These are phyloP conservation scores for Quercus glauca DNA, from an alignment of 306 rosid species.

Conservation along the genomic window DNA sequence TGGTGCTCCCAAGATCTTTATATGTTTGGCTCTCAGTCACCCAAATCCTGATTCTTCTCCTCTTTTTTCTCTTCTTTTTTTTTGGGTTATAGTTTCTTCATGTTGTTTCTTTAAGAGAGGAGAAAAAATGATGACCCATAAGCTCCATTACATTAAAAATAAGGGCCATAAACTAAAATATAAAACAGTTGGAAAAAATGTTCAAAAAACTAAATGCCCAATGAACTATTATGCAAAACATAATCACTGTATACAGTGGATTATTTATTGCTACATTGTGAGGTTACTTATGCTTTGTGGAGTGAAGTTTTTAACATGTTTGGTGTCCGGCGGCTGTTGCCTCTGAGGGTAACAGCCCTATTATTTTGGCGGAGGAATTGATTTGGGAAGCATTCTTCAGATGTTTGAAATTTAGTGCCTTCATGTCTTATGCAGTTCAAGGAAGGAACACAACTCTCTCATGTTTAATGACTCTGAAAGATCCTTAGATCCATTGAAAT, in stretches of 20 bases:
- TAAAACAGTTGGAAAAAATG: background rate
- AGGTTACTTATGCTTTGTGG: no score
- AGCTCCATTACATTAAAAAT: background rate
- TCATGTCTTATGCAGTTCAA: no score
- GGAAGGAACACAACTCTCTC: no score
- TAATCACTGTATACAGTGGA: background rate
- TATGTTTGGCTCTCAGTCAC: background rate
- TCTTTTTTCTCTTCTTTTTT: background rate
- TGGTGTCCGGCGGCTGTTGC: no score
- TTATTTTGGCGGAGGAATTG: no score
- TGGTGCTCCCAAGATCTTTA: background rate
- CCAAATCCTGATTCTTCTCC: background rate
- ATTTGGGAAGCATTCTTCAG: no score
- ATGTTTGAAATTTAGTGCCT: no score
- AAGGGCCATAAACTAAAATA: background rate
- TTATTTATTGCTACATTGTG: no score
- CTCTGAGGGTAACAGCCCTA: no score
- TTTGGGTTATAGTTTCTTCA: background rate
- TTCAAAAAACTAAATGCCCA: background rate
- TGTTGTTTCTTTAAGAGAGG: background rate
- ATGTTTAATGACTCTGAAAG: no score
- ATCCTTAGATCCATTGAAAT: no score
- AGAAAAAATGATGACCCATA: background rate
- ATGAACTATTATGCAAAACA: background rate
- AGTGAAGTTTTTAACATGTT: no score